Evolutionary conservation across 202 grass and related monocot genomes (phyloP), one percentile per base, ranked within the genome.

Genomic region (Panicum hallii): DNA sequence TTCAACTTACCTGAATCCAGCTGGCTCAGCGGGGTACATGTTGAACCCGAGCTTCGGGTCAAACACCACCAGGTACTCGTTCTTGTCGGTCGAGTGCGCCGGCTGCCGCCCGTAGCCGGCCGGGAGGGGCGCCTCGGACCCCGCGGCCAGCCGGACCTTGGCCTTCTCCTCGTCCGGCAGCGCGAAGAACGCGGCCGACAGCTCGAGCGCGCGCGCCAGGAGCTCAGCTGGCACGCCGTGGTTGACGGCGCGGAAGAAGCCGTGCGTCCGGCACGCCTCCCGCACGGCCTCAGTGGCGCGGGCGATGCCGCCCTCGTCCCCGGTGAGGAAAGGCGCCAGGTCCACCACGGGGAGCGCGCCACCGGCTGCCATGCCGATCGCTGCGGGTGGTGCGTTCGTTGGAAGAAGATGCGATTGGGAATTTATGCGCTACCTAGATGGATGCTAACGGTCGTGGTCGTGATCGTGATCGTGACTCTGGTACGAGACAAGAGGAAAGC

Each of bases 181-280:
- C 54, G 86, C 75, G 63, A 90, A 95, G 78, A 89, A 92, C 50
- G 43, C 45, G 2, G 72, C 72, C 15, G 86, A 77, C 38, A 87
- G 83, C 46, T 89, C 66, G 6, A 95, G 80, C 9, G 57, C 83
- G 70, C 72, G 86, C 16, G 74, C 26, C 86, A 89, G 80, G 80
- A 89, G 77, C 54, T 91, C 62, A 0, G 11, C 5, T 34, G 77
- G 72, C 45, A 95, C 64, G 26, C 93, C 90, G 71, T 91, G 93
- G 84, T 95, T 93, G 50, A 93, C 66, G 26, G 79, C 80, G 56
- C 88, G 83, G 74, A 95, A 95, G 88, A 95, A 95, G 28, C 93
- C 90, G 36, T 87, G 72, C 1, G 67, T 53, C 9, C 34, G 58
- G 90, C 86, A 95, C 10, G 88, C 93, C 63, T 70, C 45, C 22